Conservation (phyloP, 352 stramenopile genomes). For the Pythium volutum region DNA sequence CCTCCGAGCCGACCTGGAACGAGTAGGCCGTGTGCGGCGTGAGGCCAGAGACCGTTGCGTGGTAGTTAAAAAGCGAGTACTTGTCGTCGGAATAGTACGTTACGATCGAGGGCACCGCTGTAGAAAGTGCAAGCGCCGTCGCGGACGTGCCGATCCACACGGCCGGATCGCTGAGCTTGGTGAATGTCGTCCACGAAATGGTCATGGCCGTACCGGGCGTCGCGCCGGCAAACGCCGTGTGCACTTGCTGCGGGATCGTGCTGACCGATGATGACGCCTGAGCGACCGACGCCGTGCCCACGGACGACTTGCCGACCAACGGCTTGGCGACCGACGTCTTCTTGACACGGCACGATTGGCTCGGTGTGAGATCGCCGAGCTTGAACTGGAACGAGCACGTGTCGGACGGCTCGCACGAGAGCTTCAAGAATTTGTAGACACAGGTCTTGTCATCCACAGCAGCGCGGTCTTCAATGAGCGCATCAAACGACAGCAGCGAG, state of each 20-base stretch:
- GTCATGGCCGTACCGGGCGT: slow-evolving; percentile 36
- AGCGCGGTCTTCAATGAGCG: background rate
- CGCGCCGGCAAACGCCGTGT: slow-evolving; percentile 44
- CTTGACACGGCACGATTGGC: slow-evolving; percentile 25
- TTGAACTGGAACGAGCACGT: slow-evolving; percentile 14
- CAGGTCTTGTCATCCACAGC: slow-evolving; percentile 9
- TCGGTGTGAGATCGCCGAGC: slow-evolving; percentile 23
- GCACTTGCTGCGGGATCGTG: slow-evolving; percentile 38
- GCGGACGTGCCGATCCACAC: slow-evolving; percentile 37
- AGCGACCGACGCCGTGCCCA: too few species aligned
- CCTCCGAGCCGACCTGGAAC: slow-evolving; percentile 29
- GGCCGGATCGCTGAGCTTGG: slow-evolving; percentile 23
- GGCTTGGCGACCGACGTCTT: too few species aligned
- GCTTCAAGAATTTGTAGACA: slow-evolving; percentile 8
- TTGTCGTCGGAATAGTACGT: slow-evolving; percentile 42
- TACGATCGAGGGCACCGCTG: slow-evolving; percentile 16
- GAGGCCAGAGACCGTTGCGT: slow-evolving; percentile 37
- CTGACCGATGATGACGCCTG: too few species aligned
- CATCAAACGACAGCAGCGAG: background rate
- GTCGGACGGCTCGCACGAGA: slow-evolving; percentile 15
- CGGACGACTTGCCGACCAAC: too few species aligned
- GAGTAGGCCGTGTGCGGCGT: slow-evolving; percentile 36
- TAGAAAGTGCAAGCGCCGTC: slow-evolving; percentile 16
- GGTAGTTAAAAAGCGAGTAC: slow-evolving; percentile 46
- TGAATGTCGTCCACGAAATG: slow-evolving; percentile 45